A percentile compares a stretch with the other conserved stretches of the same genome.
Evolutionary conservation across 495 filamentous ascomycete genomes (phyloP).

Genomic region (Penicillium steckii): DNA sequence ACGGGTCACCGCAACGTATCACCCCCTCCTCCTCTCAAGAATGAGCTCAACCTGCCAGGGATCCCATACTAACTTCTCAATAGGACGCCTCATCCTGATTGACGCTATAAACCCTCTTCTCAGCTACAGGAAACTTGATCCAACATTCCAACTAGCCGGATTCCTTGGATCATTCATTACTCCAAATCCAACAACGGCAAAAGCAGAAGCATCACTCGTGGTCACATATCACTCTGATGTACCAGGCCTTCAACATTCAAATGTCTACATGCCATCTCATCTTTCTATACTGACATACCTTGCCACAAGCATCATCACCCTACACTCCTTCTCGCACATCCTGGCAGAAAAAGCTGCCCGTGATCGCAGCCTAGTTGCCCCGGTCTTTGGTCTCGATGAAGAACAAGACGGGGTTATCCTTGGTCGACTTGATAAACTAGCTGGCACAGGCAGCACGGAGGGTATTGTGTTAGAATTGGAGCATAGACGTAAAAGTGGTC

Average conservation of each 20-base stretch:
- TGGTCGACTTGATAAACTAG: slow-evolving; percentile 47
- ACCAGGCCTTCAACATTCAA: slow-evolving; percentile 50
- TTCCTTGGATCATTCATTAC: slow-evolving; percentile 40
- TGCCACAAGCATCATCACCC: slow-evolving; percentile 63
- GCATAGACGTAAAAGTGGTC: slow-evolving; percentile 74
- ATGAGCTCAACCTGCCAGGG: too few relatives aligned
- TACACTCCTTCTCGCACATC: slow-evolving; percentile 66
- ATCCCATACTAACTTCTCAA: neutral
- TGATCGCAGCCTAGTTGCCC: slow-evolving; percentile 66
- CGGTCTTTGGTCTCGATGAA: slow-evolving; percentile 74
- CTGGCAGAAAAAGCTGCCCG: slow-evolving; percentile 64
- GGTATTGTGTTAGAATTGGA: slow-evolving; percentile 84
- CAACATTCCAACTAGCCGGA: slow-evolving; percentile 33
- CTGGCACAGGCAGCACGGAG: slow-evolving; percentile 40
- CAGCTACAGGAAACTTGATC: slow-evolving; percentile 24
- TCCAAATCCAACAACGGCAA: slow-evolving; percentile 20
- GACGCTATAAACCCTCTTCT: slow-evolving; percentile 45
- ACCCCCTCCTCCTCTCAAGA: too few relatives aligned
- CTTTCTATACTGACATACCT: slow-evolving; percentile 61
- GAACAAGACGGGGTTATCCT: slow-evolving; percentile 71
- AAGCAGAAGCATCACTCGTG: slow-evolving; percentile 41
- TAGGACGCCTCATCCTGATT: slow-evolving; percentile 46
- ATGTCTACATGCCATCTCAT: slow-evolving; percentile 65
- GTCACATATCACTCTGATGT: slow-evolving; percentile 47
- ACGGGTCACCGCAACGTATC: slow-evolving; percentile 33